Evolutionary conservation across 306 rosid genomes (phyloP).

Genomic region (Gynostemma pentaphyllum): DNA sequence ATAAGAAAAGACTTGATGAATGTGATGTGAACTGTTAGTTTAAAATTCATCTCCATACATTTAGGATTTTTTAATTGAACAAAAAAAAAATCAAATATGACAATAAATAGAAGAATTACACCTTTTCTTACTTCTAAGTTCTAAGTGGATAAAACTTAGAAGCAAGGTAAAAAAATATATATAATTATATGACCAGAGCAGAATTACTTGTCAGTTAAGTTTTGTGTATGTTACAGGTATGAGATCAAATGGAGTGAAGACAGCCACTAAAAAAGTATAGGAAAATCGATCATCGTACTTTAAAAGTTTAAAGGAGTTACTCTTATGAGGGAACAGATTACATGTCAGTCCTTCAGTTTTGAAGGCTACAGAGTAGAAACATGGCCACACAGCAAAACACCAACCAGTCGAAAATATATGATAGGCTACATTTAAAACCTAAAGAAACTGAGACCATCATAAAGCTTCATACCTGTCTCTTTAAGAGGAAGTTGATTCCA

Average conservation of each 20-base stretch:
- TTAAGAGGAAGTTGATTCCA: conserved; percentile 81
- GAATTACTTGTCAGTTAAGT: background rate
- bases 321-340: background rate
- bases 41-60: background rate
- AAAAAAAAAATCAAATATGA: background rate
- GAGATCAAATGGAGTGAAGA: background rate
- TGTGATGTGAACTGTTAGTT: background rate
- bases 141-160: background rate
- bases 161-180: background rate
- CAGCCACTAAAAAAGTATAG: background rate
- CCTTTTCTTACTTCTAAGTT: background rate
- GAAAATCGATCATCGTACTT: background rate
- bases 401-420: background rate
- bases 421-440: background rate
- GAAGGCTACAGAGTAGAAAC: background rate
- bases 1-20: background rate
- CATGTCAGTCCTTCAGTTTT: background rate
- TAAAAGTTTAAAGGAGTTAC: background rate
- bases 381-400: background rate
- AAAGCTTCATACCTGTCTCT: conserved; percentile 58
- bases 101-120: background rate
- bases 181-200: background rate
- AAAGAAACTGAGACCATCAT: background rate
- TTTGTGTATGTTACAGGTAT: background rate
- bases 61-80: background rate